Base-by-base conservation (phyloP, 805 yeast species). In the Cyberlindnera maclurae region DNA sequence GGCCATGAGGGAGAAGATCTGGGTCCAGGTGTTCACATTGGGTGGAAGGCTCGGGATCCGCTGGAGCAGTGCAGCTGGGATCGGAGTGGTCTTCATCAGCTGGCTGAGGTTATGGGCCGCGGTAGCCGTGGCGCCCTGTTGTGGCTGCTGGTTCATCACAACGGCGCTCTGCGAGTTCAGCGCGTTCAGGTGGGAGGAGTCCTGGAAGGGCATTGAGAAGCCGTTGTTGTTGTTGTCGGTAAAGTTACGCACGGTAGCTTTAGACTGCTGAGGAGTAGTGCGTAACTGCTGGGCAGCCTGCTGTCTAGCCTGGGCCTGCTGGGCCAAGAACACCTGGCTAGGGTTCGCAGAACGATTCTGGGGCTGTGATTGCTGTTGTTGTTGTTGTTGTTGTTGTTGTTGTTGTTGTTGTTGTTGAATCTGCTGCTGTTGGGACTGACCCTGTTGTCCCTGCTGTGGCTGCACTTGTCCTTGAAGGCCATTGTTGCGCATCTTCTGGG, bases 11-110 rank as follows among this genome's bases (percentile, higher is more conserved):
- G 79, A 81, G 58, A 79, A 75, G 22, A 86, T 76, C 54, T 79
- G 84, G 16, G 77, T 74, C 96, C 96, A 88, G 6, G 94, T 84
- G 48, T 73, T 79, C 22, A 79, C 79, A 36, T 78, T 81, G 12
- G 80, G 79, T 0, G 96, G 96, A 26, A 86, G 65, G 34, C 74
- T 80, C 9, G 95, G 94, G 34, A 86, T 72, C 50, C 75, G 75
- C 38, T 71, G 67, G 15, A 86, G 60, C 18, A 86, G 58, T 3
- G 76, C 73, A 12, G 73, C 73, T 1, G 95, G 95, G 36, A 88
- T 85, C 3, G 85, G 87, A 3, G 77, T 63, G 31, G 75, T 76
- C 44, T 80, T 74, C 54, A 84, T 29, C 22, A 43, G 10, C 15
- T 38, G 62, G 40, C 70, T 73, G 24, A 66, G 52, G 12, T 4